These are phyloP conservation scores for Tetradesmus obliquus DNA, from an alignment of 139 green algal genomes.

Conservation along the genomic window DNA sequence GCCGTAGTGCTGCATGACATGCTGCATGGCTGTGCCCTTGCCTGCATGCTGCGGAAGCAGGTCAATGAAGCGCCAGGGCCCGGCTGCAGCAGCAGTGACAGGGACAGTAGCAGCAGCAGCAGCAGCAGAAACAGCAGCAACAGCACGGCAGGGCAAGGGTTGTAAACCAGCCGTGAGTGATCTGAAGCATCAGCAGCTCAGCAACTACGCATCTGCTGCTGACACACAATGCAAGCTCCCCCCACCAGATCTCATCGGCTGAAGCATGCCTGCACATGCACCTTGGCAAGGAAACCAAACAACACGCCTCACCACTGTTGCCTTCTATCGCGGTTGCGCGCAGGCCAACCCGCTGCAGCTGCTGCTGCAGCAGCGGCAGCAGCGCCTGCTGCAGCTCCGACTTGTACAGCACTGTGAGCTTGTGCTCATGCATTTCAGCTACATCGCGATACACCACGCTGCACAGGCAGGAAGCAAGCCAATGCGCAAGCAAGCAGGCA, in stretches of 20 bases:
- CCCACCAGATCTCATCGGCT: no score
- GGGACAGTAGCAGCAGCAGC: background rate
- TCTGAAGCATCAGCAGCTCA: no score
- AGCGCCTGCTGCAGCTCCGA: background rate
- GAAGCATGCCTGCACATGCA: no score
- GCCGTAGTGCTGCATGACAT: conserved; percentile 3
- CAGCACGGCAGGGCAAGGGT: background rate
- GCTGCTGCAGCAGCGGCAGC: background rate
- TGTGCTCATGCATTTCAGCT: conserved; percentile 39
- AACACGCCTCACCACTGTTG: background rate
- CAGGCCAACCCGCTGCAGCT: background rate
- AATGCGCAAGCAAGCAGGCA: background rate
- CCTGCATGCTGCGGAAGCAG: conserved; percentile 27
- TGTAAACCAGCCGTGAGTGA: no score
- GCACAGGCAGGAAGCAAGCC: background rate
- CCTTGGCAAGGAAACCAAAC: background rate
- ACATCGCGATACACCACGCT: conserved; percentile 18
- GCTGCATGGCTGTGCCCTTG: conserved; percentile 39
- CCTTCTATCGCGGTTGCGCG: conserved; percentile 9
- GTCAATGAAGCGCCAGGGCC: conserved; percentile 31
- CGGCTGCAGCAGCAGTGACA: background rate
- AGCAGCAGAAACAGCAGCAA: background rate
- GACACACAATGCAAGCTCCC: no score
- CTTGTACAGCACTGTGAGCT: conserved; percentile 25
- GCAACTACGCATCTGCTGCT: no score